phyloP scores from a whole-genome alignment of 2,329 filamentous ascomycete species.

The Hypoxylon sp. region DNA sequence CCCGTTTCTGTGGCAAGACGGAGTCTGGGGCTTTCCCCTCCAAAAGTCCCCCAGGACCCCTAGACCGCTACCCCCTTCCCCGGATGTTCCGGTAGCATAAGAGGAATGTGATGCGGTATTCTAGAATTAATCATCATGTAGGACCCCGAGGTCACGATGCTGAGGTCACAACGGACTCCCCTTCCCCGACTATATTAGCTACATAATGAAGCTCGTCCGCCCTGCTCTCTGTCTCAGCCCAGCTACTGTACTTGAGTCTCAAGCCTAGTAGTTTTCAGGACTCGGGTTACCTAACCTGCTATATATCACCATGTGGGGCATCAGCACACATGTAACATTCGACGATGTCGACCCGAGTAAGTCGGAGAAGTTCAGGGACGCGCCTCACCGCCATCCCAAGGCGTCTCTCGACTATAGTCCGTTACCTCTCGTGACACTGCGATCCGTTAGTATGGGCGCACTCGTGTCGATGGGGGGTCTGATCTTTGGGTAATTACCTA shows the following conservation, averaged over 20 bases:
- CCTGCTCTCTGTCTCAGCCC: neutral
- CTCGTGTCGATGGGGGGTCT: slow-evolving; percentile 61
- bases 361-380: slow-evolving; percentile 52
- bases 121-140: neutral
- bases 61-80: neutral
- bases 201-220: neutral
- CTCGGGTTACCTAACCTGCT: neutral
- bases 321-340: slow-evolving; percentile 51
- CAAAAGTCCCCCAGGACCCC: too few relatives aligned
- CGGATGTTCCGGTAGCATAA: slow-evolving; percentile 1
- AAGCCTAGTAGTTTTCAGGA: neutral
- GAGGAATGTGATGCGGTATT: neutral
- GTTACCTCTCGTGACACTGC: slow-evolving; percentile 54
- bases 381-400: slow-evolving; percentile 49
- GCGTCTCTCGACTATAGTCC: slow-evolving; percentile 60
- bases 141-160: neutral
- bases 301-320: slow-evolving; percentile 39
- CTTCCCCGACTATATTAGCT: neutral
- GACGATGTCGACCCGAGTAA: slow-evolving; percentile 57
- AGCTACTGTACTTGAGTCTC: neutral
- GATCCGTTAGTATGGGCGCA: slow-evolving; percentile 54
- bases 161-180: neutral
- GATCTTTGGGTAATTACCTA: slow-evolving; percentile 52
- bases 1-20: neutral
- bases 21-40: slow-evolving; percentile 2